Evolutionary conservation across 805 yeast genomes (phyloP).

Genomic region (Myxozyma sirexii): DNA sequence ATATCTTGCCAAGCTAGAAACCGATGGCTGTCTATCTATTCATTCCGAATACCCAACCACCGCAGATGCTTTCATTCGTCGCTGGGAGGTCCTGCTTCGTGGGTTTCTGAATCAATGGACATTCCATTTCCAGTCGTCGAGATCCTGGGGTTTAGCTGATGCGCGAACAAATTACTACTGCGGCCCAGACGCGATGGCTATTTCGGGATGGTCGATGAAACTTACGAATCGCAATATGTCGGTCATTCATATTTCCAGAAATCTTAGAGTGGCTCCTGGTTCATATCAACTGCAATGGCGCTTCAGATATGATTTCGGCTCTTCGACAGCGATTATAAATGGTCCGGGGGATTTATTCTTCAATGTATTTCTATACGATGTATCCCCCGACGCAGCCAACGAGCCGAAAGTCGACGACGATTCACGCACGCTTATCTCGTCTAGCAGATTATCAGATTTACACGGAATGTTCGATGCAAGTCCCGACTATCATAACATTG

Average conservation of each 20-base stretch:
- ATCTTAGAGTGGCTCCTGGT: slow-evolving; percentile 1
- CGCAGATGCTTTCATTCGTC: background rate
- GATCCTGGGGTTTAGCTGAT: background rate
- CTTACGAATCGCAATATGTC: background rate
- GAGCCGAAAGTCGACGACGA: no score
- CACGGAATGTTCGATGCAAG: slow-evolving; percentile 4
- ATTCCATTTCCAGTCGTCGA: background rate
- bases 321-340: no score
- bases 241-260: background rate
- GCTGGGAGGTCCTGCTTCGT: background rate
- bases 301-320: slow-evolving; percentile 7
- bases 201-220: background rate
- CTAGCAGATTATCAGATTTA: slow-evolving; percentile 1
- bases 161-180: background rate
- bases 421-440: background rate
- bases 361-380: background rate
- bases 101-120: background rate
- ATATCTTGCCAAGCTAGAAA: background rate
- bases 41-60: background rate
- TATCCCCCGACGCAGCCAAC: no score
- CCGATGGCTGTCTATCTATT: background rate
- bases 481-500: slow-evolving; percentile 1
- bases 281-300: slow-evolving; percentile 8
- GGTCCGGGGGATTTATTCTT: no score
- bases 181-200: background rate